Base-by-base conservation (phyloP, 2,329 filamentous ascomycete genomes). In the Cyphellophora attinorum region DNA sequence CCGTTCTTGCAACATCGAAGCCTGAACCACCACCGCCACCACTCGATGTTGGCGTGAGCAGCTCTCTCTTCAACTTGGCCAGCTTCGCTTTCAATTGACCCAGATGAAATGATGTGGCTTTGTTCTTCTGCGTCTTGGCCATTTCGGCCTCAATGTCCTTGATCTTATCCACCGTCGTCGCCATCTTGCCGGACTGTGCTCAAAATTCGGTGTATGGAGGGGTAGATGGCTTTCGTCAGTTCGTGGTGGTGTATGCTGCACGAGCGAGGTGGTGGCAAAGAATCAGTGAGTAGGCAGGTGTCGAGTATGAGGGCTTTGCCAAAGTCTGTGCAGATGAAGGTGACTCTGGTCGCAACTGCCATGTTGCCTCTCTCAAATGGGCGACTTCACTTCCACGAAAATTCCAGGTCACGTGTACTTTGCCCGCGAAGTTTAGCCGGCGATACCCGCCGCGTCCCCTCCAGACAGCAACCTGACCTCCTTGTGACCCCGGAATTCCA, bases 121-220 rank as follows among this genome's bases (percentile, higher is more conserved):
- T 95, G 65, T 95, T 95, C 69, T 95, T 95, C 62, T 96, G 88
- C 55, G 88, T 95, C 65, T 76, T 76, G 68, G 86, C 85, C 89
- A 95, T 95, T 80, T 95, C 89, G 68, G 81, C 66, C 82, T 95
- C 89, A 63, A 95, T 84, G 55, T 89, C 84, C 65, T 93, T 94
- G 73, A 96, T 95, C 84, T 96, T 96, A 54, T 96, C 89, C 59
- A 95, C 86, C 27, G 89, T 96, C 42, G 89, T 96, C 72, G 89
- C 73, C 91, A 96, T 96, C 54, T 61, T 82, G 69, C 58, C 37
- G 8, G n/a, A 25, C 21, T 25, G n/a, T n/a, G 21, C n/a, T 8
- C 21, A 8, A 25, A 25, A 25, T 25, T 25, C 8, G 21, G 21
- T 8, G 21, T 25, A 25, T n/a, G n/a, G 21, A 25, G 21, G 21